Base-by-base conservation (phyloP, 2,329 filamentous ascomycete species). In the Sordariomycetes sp. region DNA sequence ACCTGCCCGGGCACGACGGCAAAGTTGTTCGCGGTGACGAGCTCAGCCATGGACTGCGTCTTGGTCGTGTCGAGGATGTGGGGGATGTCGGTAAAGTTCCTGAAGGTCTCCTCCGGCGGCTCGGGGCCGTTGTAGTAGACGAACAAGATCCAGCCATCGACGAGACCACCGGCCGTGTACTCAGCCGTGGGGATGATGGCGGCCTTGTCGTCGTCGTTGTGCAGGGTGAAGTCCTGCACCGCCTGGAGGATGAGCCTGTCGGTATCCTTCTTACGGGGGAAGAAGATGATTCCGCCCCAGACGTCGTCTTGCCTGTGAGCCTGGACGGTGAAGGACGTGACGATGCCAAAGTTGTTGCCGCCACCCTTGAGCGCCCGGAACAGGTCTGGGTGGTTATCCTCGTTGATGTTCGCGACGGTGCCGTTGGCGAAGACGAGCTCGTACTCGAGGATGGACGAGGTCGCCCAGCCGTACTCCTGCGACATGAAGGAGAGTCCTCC, bases 91-190 rank as follows among this genome's bases (percentile, higher is more conserved):
- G 38, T 38, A 34, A 43, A 81, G 36, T 67, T 66, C 36, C 66
- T 59, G 38, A 81, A 79, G 3, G 71, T 62, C 5, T 58, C 66
- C 3, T 55, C 46, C 1, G 75, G 74, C 1, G 66, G 67, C 36
- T 54, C 50, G 0, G 65, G 62, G 2, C 70, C 76, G 48, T 81
- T 71, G 50, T 79, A 80, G 56, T 76, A 79, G 23, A 75, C 48
- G 51, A 79, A 79, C 39, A 81, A 50, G 37, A 74, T 61, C 70
- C 72, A 77, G 16, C 68, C 34, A 39, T 76, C 60, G 3, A 60
- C 46, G 3, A 57, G 41, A 0, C 61, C 61, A 11, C 66, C 18
- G 9, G 25, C 27, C 5, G 39, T 34, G 20, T 40, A 57, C 44
- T 72, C 63, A 3, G 65, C 61, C 0, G 72, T 79, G 30, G 71